A percentile compares a stretch with the other conserved stretches of the same genome.
These are phyloP conservation scores for Diddensiella caesifluorescens DNA, from an alignment of 805 yeast species.

Conservation along the genomic window DNA sequence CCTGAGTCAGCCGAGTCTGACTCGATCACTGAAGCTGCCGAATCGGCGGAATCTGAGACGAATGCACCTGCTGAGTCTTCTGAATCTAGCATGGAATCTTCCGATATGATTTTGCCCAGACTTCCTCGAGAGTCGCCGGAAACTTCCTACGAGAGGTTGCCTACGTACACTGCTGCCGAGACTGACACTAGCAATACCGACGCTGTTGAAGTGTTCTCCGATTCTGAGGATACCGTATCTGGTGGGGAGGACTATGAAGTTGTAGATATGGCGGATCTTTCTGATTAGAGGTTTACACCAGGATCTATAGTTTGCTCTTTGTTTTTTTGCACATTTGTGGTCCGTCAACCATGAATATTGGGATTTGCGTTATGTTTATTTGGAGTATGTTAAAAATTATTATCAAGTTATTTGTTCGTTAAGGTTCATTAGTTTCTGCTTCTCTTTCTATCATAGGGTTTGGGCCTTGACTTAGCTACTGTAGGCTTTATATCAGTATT, in stretches of 20 bases:
- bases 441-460: conserved; percentile 9
- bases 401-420: background rate
- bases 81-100: background rate
- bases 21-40: conserved; percentile 1
- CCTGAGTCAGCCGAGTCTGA: conserved; percentile 1
- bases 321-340: conserved; percentile 1
- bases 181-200: conserved; percentile 2
- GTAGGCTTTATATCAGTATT: conserved; percentile 21
- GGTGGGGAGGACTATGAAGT: conserved; percentile 12
- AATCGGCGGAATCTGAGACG: conserved; percentile 2
- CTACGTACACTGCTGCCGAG: conserved; percentile 2
- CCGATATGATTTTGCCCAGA: conserved; percentile 11
- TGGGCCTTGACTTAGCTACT: background rate
- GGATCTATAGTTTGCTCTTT: background rate
- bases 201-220: background rate
- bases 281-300: conserved; percentile 5
- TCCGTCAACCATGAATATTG: no score
- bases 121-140: conserved; percentile 11
- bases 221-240: background rate
- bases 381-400: conserved; percentile 1
- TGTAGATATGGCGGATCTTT: conserved; percentile 12
- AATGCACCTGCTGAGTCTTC: background rate
- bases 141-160: conserved; percentile 1
- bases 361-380: no score
- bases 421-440: background rate